Evolutionary conservation across 345 rosid species (phyloP).

Genomic region (Lepidium aucheri): DNA sequence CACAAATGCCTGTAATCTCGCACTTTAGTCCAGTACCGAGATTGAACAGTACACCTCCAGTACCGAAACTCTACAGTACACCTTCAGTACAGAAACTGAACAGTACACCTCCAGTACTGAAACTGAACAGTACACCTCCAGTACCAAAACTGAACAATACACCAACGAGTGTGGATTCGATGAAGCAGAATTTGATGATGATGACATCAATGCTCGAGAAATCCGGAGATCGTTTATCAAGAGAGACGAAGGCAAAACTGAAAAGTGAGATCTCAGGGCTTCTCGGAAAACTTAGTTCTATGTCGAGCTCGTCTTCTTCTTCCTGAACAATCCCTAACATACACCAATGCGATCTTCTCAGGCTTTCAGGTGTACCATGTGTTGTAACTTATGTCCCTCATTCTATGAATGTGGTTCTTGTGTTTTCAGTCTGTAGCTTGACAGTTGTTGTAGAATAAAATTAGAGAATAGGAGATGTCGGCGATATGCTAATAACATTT

Average conservation of each 20-base stretch:
- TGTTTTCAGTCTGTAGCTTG: conserved; percentile 10
- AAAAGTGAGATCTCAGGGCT: conserved; percentile 72
- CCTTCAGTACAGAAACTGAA: too few relatives aligned
- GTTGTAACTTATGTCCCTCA: conserved; percentile 13
- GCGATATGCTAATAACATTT: neutral
- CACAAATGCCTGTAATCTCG: conserved; percentile 24
- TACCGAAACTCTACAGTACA: too few relatives aligned
- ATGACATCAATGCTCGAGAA: conserved; percentile 84
- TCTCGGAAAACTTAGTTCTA: conserved; percentile 58
- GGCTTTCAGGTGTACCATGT: conserved; percentile 6
- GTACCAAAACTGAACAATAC: conserved; percentile 22
- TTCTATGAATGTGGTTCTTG: neutral
- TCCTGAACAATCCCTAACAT: conserved; percentile 18
- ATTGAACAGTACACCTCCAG: conserved; percentile 5
- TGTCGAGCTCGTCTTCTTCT: conserved; percentile 56
- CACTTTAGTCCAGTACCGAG: conserved; percentile 23
- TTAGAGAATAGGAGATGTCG: conserved; percentile 2
- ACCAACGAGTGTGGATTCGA: conserved; percentile 55
- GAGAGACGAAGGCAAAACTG: conserved; percentile 62
- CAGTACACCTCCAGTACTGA: too few relatives aligned
- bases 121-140: neutral
- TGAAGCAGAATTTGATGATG: conserved; percentile 76
- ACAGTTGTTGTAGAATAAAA: conserved; percentile 8
- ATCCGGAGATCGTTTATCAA: conserved; percentile 70
- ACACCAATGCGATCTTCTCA: neutral